Percentiles rank a stretch among this genome's conserved stretches.
phyloP scores from a whole-genome alignment of 148 eudicot genomes.

The Mesembryanthemum crystallinum region DNA sequence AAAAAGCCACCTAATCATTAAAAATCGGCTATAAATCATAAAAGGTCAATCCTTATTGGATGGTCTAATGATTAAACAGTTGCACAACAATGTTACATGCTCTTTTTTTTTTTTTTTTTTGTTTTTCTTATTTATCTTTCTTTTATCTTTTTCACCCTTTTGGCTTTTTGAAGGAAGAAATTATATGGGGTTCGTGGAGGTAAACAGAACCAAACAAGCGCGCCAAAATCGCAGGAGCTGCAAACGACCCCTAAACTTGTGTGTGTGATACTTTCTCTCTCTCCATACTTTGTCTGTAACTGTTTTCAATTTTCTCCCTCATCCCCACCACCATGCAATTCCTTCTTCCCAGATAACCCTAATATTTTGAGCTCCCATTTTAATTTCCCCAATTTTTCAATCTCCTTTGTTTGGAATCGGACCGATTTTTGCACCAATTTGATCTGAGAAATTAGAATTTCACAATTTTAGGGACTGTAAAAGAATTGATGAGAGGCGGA shows the following conservation, averaged over 20 bases:
- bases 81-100: too few relatives aligned
- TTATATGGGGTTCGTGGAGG: too few relatives aligned
- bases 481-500: conserved; percentile 61
- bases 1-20: too few relatives aligned
- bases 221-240: conserved; percentile 64
- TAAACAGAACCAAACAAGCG: conserved; percentile 37
- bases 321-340: conserved; percentile 5
- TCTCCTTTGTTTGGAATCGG: neutral
- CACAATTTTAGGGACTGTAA: neutral
- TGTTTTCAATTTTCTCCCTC: conserved; percentile 15
- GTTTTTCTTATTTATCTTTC: too few relatives aligned
- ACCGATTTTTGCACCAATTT: neutral
- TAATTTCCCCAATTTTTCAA: conserved; percentile 4
- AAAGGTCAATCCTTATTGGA: too few relatives aligned
- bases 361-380: neutral
- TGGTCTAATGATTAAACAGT: too few relatives aligned
- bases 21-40: too few relatives aligned
- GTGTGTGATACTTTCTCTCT: conserved; percentile 22
- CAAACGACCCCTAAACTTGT: conserved; percentile 39
- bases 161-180: too few relatives aligned
- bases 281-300: conserved; percentile 8
- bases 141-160: too few relatives aligned
- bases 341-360: conserved; percentile 3
- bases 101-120: too few relatives aligned
- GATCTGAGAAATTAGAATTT: too few relatives aligned